phyloP scores from a whole-genome alignment of 2,329 filamentous ascomycete genomes.

The Microthyrium microscopicum region DNA sequence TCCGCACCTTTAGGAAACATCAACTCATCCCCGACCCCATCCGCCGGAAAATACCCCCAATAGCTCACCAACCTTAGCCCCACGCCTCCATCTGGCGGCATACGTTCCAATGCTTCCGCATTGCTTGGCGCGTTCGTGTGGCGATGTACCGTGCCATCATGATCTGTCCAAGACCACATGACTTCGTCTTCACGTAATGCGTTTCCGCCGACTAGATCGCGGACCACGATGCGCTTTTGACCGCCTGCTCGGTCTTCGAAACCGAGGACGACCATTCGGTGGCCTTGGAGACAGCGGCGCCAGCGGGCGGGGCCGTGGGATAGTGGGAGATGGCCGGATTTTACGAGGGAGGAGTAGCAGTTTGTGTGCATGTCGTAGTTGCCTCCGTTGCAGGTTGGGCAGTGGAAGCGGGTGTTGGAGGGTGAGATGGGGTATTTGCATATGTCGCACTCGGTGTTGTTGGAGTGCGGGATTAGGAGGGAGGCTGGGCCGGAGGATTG shows the following conservation, averaged over 20 bases:
- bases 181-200: constrained; percentile 44
- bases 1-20: constrained; percentile 71
- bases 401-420: constrained; percentile 58
- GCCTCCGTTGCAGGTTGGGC: constrained; percentile 58
- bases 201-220: constrained; percentile 63
- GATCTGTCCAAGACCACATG: constrained; percentile 20
- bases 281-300: constrained; percentile 63
- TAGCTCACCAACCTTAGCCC: constrained; percentile 47
- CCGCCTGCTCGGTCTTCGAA: constrained; percentile 55
- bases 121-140: neutral
- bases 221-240: constrained; percentile 48
- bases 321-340: constrained; percentile 45
- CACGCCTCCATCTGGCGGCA: constrained; percentile 61
- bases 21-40: constrained; percentile 54
- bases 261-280: constrained; percentile 68
- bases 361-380: constrained; percentile 72
- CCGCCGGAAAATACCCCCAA: constrained; percentile 65
- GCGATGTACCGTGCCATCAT: constrained; percentile 15
- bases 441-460: constrained; percentile 62
- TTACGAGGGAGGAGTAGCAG: constrained; percentile 57
- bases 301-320: constrained; percentile 70
- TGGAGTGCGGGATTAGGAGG: constrained; percentile 39
- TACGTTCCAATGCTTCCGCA: constrained; percentile 17
- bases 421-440: constrained; percentile 60
- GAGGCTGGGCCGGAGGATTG: constrained; percentile 17